phyloP scores from a whole-genome alignment of 306 rosid genomes.

The Castanopsis chinensis region DNA sequence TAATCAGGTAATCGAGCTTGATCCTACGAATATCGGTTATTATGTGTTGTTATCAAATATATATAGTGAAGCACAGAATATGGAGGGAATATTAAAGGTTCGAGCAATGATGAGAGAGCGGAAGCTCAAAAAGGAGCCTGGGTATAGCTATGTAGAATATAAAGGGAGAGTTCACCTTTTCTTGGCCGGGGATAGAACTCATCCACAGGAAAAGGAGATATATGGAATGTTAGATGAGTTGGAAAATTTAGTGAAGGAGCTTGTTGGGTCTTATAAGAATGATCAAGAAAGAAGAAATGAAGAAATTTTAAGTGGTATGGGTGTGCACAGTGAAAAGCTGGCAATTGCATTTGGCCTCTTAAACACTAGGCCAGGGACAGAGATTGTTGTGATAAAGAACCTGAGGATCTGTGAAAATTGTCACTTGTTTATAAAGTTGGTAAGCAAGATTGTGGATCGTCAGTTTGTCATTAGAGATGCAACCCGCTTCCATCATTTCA shows the following conservation, averaged over 20 bases:
- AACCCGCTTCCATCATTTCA: conserved; percentile 86
- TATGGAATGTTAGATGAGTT: conserved; percentile 56
- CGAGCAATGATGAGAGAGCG: conserved; percentile 75
- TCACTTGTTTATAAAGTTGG: conserved; percentile 70
- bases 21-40: conserved; percentile 74
- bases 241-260: conserved; percentile 48
- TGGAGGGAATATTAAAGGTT: conserved; percentile 63
- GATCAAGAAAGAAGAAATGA: conserved; percentile 31
- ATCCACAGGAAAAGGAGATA: conserved; percentile 48
- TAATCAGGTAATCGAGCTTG: conserved; percentile 57
- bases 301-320: conserved; percentile 40
- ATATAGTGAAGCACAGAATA: conserved; percentile 54
- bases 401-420: conserved; percentile 83
- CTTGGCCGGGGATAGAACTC: conserved; percentile 68
- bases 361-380: conserved; percentile 51
- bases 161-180: conserved; percentile 69
- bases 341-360: conserved; percentile 71
- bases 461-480: conserved; percentile 78
- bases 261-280: conserved; percentile 26
- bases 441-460: conserved; percentile 73
- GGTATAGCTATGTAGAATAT: conserved; percentile 69
- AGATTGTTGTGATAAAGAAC: conserved; percentile 76
- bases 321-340: conserved; percentile 77
- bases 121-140: conserved; percentile 75
- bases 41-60: conserved; percentile 80